These are phyloP conservation scores for Dalbergia cochinchinensis DNA, from an alignment of 306 rosid species.

Conservation along the genomic window DNA sequence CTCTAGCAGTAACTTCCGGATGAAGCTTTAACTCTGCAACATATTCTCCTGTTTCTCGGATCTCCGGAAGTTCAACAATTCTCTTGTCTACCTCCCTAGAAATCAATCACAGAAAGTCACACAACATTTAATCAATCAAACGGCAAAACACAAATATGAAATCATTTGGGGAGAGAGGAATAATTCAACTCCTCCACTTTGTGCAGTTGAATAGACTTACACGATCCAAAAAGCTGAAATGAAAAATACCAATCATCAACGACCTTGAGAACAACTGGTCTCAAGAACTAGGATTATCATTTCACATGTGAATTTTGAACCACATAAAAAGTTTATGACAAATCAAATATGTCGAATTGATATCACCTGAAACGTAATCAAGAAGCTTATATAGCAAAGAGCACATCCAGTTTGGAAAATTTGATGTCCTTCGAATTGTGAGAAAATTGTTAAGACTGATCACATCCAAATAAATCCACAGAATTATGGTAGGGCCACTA, in stretches of 20 bases:
- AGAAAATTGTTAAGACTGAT: too few species aligned
- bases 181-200: not conserved
- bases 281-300: conserved; percentile 20
- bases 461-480: not conserved
- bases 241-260: not conserved
- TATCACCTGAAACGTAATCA: not conserved
- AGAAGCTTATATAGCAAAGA: conserved; percentile 1
- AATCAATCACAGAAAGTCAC: conserved; percentile 28
- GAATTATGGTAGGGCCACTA: not conserved
- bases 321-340: conserved; percentile 7
- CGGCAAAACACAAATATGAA: conserved; percentile 5
- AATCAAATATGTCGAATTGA: conserved; percentile 1
- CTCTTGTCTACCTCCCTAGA: conserved; percentile 94
- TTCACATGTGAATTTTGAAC: conserved; percentile 16
- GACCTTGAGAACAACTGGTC: conserved; percentile 1
- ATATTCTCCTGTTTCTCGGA: conserved; percentile 86
- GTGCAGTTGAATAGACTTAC: too few species aligned
- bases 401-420: not conserved
- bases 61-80: conserved; percentile 85
- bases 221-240: not conserved
- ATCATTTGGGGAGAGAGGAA: not conserved
- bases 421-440: not conserved
- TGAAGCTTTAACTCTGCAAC: conserved; percentile 95
- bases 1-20: conserved; percentile 92
- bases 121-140: conserved; percentile 24